Conservation (phyloP, 2,329 filamentous ascomycete genomes). For the Diplocarpon mali region DNA sequence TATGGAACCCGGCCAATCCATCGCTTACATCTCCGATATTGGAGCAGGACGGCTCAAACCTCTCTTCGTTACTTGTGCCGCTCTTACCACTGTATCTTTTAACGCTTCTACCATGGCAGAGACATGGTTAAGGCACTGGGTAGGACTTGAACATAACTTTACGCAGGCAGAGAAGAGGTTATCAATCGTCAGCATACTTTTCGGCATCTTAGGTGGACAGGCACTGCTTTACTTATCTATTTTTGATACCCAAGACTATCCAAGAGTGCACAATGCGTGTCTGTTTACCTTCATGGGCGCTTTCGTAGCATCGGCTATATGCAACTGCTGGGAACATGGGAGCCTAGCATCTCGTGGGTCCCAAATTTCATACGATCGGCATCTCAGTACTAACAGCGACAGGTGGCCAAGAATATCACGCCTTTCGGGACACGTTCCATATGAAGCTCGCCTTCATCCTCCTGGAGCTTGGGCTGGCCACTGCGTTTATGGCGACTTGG, state of each 20-base stretch:
- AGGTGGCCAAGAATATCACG: background rate
- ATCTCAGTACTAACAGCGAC: background rate
- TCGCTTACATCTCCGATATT: slow-evolving; percentile 1
- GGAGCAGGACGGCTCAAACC: background rate
- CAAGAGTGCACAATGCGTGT: background rate
- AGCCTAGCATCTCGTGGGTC: background rate
- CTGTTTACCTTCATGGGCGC: background rate
- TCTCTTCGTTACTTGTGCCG: background rate
- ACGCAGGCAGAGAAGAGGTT: background rate
- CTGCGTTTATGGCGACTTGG: background rate
- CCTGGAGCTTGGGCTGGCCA: background rate
- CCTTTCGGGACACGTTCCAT: background rate
- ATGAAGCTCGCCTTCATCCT: background rate
- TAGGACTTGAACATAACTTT: background rate
- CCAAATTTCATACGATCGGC: background rate
- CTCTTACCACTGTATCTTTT: no score
- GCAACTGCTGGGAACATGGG: slow-evolving; percentile 1
- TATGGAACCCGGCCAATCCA: background rate
- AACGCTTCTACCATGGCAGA: background rate
- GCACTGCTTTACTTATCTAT: no score
- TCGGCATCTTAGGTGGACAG: background rate
- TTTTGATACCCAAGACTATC: background rate
- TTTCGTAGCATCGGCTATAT: background rate
- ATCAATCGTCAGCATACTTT: background rate
- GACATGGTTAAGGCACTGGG: background rate